Evolutionary conservation across 2,329 filamentous ascomycete genomes (phyloP).

Genomic region (Curvularia eragrostidis): DNA sequence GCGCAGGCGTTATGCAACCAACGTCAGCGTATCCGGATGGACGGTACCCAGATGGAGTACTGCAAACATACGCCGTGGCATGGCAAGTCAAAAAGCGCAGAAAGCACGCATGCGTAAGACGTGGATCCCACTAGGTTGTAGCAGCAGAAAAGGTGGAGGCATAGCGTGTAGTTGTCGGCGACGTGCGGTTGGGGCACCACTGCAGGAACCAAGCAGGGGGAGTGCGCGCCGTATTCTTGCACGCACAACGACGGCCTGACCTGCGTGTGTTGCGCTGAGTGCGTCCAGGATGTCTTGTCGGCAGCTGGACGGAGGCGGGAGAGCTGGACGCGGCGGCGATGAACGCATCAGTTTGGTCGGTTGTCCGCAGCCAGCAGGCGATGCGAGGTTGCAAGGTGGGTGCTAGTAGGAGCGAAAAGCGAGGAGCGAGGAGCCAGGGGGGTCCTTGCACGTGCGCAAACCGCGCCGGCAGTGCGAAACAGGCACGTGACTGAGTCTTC

Average conservation of each 20-base stretch:
- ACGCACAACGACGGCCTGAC: neutral
- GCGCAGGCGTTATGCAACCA: slow-evolving; percentile 8
- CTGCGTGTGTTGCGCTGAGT: neutral
- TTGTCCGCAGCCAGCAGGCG: neutral
- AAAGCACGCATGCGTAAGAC: slow-evolving; percentile 16
- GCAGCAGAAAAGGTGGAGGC: slow-evolving; percentile 20
- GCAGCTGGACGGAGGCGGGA: too few species aligned
- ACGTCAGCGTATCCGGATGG: slow-evolving; percentile 10
- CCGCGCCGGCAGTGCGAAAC: neutral
- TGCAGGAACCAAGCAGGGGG: slow-evolving; percentile 25
- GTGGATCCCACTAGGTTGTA: slow-evolving; percentile 18
- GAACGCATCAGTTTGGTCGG: too few species aligned
- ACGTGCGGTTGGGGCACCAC: slow-evolving; percentile 22
- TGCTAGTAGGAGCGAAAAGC: too few species aligned
- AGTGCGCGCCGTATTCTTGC: slow-evolving; percentile 2
- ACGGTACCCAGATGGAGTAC: neutral
- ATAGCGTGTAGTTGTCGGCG: slow-evolving; percentile 18
- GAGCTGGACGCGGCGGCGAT: too few species aligned
- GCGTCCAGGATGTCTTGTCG: neutral
- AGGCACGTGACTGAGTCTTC: slow-evolving; percentile 1
- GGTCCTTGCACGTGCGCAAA: neutral
- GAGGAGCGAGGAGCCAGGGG: neutral
- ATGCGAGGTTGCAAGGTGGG: neutral
- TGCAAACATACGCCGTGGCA: neutral
- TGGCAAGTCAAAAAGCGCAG: neutral